Evolutionary conservation across 768 basidiomycete species (phyloP).

Genomic region (Boletus insuetus): DNA sequence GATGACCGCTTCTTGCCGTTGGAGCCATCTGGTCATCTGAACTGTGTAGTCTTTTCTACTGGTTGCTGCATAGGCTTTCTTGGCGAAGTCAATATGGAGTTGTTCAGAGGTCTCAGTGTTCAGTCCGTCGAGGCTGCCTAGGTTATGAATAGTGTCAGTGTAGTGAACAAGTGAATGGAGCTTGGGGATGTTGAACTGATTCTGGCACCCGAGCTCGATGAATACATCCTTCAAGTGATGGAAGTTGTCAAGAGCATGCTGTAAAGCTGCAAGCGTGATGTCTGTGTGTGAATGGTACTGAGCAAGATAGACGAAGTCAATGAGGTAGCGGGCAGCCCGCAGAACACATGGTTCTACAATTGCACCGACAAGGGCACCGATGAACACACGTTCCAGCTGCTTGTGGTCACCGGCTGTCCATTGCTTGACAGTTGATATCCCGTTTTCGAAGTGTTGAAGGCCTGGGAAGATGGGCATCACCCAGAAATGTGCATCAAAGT

Average conservation of each 20-base stretch:
- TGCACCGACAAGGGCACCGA: neutral
- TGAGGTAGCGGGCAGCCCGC: neutral
- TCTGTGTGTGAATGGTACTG: neutral
- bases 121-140: neutral
- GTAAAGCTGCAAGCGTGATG: neutral
- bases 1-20: neutral
- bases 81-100: neutral
- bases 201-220: neutral
- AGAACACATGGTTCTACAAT: neutral
- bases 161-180: neutral
- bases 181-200: neutral
- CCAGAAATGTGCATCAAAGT: neutral
- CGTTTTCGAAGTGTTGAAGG: neutral
- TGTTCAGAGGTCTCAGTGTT: neutral
- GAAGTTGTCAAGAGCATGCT: neutral
- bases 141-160: neutral
- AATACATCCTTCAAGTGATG: neutral
- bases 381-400: neutral
- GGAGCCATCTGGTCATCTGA: conserved; percentile 1
- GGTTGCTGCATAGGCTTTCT: neutral
- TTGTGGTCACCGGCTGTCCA: neutral
- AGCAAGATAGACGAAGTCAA: neutral
- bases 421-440: neutral
- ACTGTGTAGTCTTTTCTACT: neutral
- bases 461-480: neutral